Base-by-base conservation (phyloP, 495 filamentous ascomycete genomes). In the Ascodesmis nigricans region DNA sequence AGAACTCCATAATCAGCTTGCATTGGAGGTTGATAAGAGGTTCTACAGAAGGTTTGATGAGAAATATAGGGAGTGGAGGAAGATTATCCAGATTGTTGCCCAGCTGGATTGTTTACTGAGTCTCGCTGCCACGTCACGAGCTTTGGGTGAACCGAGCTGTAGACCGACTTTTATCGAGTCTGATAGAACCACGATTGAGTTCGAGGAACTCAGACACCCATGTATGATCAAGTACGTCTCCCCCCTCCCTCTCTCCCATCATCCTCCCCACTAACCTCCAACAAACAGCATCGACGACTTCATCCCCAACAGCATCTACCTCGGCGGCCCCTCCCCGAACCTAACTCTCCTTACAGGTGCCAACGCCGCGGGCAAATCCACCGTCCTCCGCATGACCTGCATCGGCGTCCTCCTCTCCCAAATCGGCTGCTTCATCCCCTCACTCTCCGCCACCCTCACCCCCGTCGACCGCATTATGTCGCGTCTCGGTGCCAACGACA, bases 351-450 rank as follows among this genome's bases (percentile, higher is more conserved):
- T 99, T 24, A 99, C 87, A 3, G 87, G 87, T 47, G 87, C 87
- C 28, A 99, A 99, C 53, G 87, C 87, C 5, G 90, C 87, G 33
- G 87, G 87, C 53, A 99, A 99, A 58, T 99, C 87, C 5, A 99
- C 87, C n/a, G 66, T 95, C 35, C 70, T 99, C 13, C 70, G 87
- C 41, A 95, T 95, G 90, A 81, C 83, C 21, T 99, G 87, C 51
- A 73, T 83, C 39, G 87, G 87, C 2, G 83, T 91, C 31, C 93
- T 99, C 49, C 81, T 99, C 72, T 87, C 87, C n/a, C 87, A 99
- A 49, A 75, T 99, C 15, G 87, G 87, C 39, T 92, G 83, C 57
- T 78, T 91, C 45, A 69, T 99, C 3, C 87, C 87, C 14, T 79
- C 75, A 43, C 57, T 62, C 18, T 78, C 78, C 4, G 87, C 87